Evolutionary conservation across 805 yeast genomes (phyloP).

Genomic region (Zygoascus tannicola): DNA sequence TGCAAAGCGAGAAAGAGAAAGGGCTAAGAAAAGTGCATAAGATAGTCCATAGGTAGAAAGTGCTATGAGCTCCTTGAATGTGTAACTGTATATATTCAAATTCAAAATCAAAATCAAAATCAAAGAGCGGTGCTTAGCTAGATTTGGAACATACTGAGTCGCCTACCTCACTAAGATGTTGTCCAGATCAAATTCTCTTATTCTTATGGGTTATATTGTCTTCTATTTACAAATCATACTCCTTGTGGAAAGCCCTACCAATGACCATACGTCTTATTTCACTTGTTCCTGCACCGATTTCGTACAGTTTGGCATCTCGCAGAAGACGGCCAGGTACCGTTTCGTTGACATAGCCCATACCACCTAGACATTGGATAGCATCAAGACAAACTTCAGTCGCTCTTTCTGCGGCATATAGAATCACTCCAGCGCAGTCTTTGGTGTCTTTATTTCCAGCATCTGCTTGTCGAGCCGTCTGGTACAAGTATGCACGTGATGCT

Average conservation of each 20-base stretch:
- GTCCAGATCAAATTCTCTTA: too few species aligned
- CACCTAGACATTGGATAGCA: conserved; percentile 28
- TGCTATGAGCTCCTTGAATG: neutral
- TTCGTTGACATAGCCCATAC: conserved; percentile 28
- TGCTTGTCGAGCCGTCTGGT: conserved; percentile 21
- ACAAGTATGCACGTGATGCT: conserved; percentile 24
- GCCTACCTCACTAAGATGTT: too few species aligned
- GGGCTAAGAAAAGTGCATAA: conserved; percentile 22
- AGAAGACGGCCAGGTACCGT: conserved; percentile 26
- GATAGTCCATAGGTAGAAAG: neutral
- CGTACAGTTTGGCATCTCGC: conserved; percentile 28
- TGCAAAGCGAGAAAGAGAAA: conserved; percentile 51
- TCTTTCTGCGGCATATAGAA: conserved; percentile 28
- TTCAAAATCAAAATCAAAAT: neutral
- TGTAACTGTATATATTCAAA: too few species aligned
- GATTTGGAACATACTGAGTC: too few species aligned
- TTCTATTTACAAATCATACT: conserved; percentile 10
- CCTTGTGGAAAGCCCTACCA: conserved; percentile 27
- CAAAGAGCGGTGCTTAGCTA: too few species aligned
- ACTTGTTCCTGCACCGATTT: conserved; percentile 28
- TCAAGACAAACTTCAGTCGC: conserved; percentile 27
- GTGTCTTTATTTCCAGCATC: conserved; percentile 22
- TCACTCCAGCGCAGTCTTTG: conserved; percentile 28
- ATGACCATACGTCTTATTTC: conserved; percentile 28
- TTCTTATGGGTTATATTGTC: neutral